Conservation (phyloP, 306 rosid species). For the Comarum palustre region DNA sequence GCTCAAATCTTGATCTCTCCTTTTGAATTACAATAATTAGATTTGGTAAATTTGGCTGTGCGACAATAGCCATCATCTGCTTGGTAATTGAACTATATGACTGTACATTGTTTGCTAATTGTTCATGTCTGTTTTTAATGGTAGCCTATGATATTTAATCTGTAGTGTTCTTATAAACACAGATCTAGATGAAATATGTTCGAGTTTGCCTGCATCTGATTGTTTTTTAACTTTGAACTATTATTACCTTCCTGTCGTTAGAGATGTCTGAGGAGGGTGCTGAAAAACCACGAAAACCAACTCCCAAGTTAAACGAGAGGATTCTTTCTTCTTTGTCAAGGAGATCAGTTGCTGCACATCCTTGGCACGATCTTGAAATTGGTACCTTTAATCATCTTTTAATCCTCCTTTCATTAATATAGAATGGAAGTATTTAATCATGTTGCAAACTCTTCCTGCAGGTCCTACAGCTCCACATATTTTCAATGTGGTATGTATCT, state of each 20-base stretch:
- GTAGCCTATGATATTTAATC: background rate
- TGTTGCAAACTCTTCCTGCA: slow-evolving; percentile 41
- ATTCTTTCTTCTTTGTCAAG: slow-evolving; percentile 92
- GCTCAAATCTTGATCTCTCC: background rate
- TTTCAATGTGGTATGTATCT: slow-evolving; percentile 71
- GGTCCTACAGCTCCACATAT: slow-evolving; percentile 79
- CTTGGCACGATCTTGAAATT: slow-evolving; percentile 99
- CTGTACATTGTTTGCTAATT: background rate
- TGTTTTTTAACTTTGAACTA: background rate
- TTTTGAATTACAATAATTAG: background rate
- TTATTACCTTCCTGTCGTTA: slow-evolving; percentile 18
- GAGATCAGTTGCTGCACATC: slow-evolving; percentile 98
- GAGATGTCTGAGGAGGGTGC: slow-evolving; percentile 49
- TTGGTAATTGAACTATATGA: background rate
- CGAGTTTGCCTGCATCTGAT: background rate
- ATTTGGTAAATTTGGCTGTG: background rate
- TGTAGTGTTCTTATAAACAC: background rate
- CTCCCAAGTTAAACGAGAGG: slow-evolving; percentile 82
- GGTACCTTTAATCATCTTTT: slow-evolving; percentile 39
- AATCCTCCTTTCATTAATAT: background rate
- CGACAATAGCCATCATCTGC: background rate
- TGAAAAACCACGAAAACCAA: slow-evolving; percentile 21
- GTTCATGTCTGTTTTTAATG: background rate
- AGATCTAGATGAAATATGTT: background rate
- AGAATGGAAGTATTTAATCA: slow-evolving; percentile 16